A percentile compares a stretch with the other conserved stretches of the same genome.
phyloP scores from a whole-genome alignment of 1,139 yeast genomes.

The Yamadazyma sp. region DNA sequence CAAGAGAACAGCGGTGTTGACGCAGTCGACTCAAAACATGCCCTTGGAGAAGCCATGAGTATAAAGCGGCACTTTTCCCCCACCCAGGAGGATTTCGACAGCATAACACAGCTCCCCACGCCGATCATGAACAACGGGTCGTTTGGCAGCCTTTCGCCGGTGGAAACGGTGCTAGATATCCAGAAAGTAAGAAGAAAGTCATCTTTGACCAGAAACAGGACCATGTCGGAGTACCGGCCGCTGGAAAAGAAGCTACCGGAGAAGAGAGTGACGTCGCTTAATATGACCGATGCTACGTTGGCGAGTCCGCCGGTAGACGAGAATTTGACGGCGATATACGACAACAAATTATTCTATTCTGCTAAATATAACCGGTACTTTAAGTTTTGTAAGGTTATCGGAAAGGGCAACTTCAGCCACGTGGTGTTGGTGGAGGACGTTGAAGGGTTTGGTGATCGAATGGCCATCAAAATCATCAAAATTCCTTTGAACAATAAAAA shows the following conservation, averaged over 20 bases:
- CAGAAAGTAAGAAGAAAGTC: conserved; percentile 6
- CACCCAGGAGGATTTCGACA: conserved; percentile 25
- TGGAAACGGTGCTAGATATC: conserved; percentile 6
- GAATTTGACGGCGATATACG: conserved; percentile 8
- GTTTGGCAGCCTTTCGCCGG: conserved; percentile 16
- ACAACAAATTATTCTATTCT: conserved; percentile 15
- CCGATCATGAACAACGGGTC: conserved; percentile 50
- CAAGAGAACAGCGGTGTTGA: too few species aligned
- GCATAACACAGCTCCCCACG: conserved; percentile 58
- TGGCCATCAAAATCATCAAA: conserved; percentile 44
- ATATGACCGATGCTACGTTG: conserved; percentile 4
- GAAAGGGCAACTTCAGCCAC: conserved; percentile 60
- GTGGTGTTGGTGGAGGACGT: conserved; percentile 46
- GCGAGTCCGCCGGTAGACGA: conserved; percentile 14
- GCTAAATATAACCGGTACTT: conserved; percentile 16
- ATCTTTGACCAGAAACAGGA: conserved; percentile 17
- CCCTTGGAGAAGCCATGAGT: conserved; percentile 1
- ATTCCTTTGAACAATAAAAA: conserved; percentile 30
- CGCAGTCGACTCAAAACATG: too few species aligned
- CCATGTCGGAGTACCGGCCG: conserved; percentile 38
- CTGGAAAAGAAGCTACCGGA: conserved; percentile 19
- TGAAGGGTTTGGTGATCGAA: conserved; percentile 19
- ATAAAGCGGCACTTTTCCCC: conserved; percentile 2
- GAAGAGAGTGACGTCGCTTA: conserved; percentile 4
- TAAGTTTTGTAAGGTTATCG: conserved; percentile 36